These are phyloP conservation scores for Boletus fagicola DNA, from an alignment of 768 basidiomycete genomes.

Conservation along the genomic window DNA sequence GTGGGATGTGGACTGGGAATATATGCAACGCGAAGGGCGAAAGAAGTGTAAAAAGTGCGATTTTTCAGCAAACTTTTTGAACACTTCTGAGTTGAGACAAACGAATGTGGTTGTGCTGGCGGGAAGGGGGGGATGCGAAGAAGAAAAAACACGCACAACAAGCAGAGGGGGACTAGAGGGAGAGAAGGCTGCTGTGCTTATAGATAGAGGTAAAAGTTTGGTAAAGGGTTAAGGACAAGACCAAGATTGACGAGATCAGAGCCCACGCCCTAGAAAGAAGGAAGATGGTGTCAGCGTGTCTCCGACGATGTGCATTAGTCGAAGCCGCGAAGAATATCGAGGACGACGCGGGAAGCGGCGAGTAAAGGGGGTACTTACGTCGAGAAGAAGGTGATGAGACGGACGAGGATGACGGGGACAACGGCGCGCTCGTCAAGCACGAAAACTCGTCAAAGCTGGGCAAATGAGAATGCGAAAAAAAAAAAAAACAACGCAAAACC, in stretches of 20 bases:
- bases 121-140: constrained; percentile 14
- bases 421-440: constrained; percentile 19
- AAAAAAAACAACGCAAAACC: constrained; percentile 19
- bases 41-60: constrained; percentile 29
- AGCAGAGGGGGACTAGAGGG: constrained; percentile 28
- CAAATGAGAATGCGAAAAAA: constrained; percentile 21
- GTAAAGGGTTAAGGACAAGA: constrained; percentile 35
- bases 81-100: constrained; percentile 27
- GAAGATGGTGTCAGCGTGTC: constrained; percentile 5
- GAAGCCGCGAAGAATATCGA: background rate
- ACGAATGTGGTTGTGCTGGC: constrained; percentile 34
- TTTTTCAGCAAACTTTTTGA: constrained; percentile 28
- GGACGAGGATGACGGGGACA: constrained; percentile 16
- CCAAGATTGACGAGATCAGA: constrained; percentile 35
- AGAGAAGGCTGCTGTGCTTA: constrained; percentile 39
- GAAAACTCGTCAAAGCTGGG: constrained; percentile 21
- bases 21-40: constrained; percentile 25
- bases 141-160: constrained; percentile 42
- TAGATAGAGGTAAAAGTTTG: constrained; percentile 38
- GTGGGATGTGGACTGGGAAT: constrained; percentile 34
- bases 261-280: constrained; percentile 22
- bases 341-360: constrained; percentile 1
- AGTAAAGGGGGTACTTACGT: constrained; percentile 24
- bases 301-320: background rate
- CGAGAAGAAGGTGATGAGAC: constrained; percentile 12